A percentile compares a stretch with the other conserved stretches of the same genome.
Conservation (phyloP, 345 rosid genomes). For the Sonneratia caseolaris region DNA sequence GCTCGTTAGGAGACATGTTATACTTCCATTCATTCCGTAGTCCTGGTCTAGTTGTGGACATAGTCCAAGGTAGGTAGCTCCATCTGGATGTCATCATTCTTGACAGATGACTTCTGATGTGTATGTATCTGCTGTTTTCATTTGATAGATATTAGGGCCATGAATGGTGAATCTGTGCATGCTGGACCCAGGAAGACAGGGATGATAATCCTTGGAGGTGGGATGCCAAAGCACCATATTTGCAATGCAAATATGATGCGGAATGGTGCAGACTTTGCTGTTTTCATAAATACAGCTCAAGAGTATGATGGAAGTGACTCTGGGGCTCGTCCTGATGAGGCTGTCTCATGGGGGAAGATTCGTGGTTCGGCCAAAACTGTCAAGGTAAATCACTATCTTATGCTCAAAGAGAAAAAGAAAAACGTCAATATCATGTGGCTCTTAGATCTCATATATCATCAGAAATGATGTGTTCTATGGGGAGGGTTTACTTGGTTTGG, state of each 20-base stretch:
- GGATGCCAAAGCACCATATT: conserved; percentile 90
- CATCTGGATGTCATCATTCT: background rate
- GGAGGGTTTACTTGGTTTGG: no score
- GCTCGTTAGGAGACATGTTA: conserved; percentile 92
- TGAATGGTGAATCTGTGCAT: conserved; percentile 78
- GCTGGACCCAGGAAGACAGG: conserved; percentile 76
- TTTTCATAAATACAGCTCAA: conserved; percentile 82
- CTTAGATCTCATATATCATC: background rate
- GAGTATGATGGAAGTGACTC: conserved; percentile 98
- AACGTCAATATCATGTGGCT: background rate
- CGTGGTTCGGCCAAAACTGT: conserved; percentile 74
- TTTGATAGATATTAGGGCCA: conserved; percentile 61
- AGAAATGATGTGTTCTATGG: background rate
- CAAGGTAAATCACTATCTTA: conserved; percentile 35
- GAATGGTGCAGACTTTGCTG: conserved; percentile 84
- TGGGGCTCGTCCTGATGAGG: conserved; percentile 93
- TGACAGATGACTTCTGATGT: background rate
- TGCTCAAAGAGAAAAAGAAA: no score
- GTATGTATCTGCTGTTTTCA: background rate
- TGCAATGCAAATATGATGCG: conserved; percentile 99
- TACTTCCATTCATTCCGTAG: conserved; percentile 71
- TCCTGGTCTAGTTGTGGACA: conserved; percentile 52
- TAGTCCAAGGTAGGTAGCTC: conserved; percentile 53
- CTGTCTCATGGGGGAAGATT: conserved; percentile 92
- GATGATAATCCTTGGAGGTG: conserved; percentile 86